Evolutionary conservation across 306 rosid species (phyloP).

Genomic region (Macrotyloma uniflorum): DNA sequence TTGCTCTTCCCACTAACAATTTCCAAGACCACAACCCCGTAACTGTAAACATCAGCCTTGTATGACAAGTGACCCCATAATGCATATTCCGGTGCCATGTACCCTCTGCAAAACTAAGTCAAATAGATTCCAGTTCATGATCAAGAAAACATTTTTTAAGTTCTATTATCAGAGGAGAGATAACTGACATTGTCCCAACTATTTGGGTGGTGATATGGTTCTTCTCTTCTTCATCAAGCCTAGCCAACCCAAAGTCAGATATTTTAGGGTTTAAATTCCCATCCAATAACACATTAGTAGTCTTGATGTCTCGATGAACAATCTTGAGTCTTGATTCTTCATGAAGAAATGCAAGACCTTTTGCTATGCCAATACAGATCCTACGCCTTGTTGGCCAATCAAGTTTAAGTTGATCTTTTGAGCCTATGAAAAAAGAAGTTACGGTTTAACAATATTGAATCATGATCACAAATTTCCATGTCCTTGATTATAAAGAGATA

Average conservation of each 20-base stretch:
- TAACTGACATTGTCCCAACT: slow-evolving; percentile 67
- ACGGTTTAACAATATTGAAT: slow-evolving; percentile 1
- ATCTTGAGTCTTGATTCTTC: slow-evolving; percentile 65
- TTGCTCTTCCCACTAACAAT: slow-evolving; percentile 53
- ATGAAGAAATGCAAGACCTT: slow-evolving; percentile 66
- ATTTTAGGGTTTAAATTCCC: slow-evolving; percentile 60
- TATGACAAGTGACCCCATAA: slow-evolving; percentile 59
- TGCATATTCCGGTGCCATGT: slow-evolving; percentile 81
- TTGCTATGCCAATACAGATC: slow-evolving; percentile 68
- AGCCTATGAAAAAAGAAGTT: slow-evolving; percentile 30
- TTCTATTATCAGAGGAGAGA: slow-evolving; percentile 31
- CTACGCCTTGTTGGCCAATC: slow-evolving; percentile 66
- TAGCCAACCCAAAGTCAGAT: slow-evolving; percentile 81
- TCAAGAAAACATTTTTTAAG: slow-evolving; percentile 9
- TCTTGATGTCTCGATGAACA: slow-evolving; percentile 77
- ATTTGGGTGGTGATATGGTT: slow-evolving; percentile 62
- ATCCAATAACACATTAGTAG: slow-evolving; percentile 60
- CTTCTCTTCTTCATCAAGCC: slow-evolving; percentile 61
- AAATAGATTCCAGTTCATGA: slow-evolving; percentile 10
- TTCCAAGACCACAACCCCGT: slow-evolving; percentile 65
- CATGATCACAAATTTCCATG: background rate
- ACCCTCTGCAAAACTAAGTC: slow-evolving; percentile 57
- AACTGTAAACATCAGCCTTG: slow-evolving; percentile 73
- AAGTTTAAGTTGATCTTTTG: slow-evolving; percentile 39
- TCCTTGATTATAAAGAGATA: background rate